Evolutionary conservation across 306 rosid genomes (phyloP).

Genomic region (Prinsepia uniflora): DNA sequence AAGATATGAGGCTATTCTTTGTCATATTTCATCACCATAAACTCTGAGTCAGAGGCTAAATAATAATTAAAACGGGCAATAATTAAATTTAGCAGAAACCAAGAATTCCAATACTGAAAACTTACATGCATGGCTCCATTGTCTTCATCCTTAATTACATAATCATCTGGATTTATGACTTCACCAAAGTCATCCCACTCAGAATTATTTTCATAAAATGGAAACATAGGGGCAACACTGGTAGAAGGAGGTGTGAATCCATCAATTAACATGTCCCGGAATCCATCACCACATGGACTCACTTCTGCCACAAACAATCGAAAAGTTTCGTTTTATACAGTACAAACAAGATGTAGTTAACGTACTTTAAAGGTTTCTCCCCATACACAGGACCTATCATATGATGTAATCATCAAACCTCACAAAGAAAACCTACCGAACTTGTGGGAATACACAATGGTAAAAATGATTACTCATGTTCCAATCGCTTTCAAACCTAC

Average conservation of each 20-base stretch:
- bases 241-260: constrained; percentile 89
- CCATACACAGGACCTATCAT: background rate
- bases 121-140: constrained; percentile 57
- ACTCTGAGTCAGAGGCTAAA: background rate
- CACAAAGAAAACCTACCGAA: background rate
- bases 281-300: constrained; percentile 52
- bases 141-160: constrained; percentile 91
- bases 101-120: constrained; percentile 23
- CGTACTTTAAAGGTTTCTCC: background rate
- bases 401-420: background rate
- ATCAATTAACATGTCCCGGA: constrained; percentile 65
- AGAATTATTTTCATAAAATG: constrained; percentile 62
- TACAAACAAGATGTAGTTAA: background rate
- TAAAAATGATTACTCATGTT: background rate
- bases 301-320: constrained; percentile 40
- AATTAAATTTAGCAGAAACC: background rate
- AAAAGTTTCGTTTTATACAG: constrained; percentile 20
- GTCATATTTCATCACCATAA: background rate
- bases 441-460: background rate
- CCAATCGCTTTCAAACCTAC: constrained; percentile 33
- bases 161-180: constrained; percentile 97
- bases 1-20: background rate
- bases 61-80: background rate
- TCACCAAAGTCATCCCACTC: constrained; percentile 99
- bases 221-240: constrained; percentile 84